These are phyloP conservation scores for Crithidia mellificae DNA, from an alignment of 208 protist species.

Conservation along the genomic window DNA sequence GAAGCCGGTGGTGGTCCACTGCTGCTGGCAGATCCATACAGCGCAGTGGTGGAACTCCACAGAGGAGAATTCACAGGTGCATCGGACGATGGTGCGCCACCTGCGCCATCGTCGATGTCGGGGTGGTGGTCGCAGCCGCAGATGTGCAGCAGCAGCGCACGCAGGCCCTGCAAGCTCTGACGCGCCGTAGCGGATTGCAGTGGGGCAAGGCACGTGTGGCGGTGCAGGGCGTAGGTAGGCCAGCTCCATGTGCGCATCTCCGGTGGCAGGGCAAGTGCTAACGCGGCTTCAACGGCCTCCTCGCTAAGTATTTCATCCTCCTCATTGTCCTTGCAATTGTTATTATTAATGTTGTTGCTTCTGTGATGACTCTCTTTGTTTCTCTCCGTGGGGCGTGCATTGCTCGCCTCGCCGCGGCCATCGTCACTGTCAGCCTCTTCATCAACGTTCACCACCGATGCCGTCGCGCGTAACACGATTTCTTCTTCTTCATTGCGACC, in stretches of 20 bases:
- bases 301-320: background rate
- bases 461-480: too few relatives aligned
- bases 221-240: conserved; percentile 1
- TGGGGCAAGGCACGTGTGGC: conserved; percentile 4
- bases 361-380: too few relatives aligned
- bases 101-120: background rate
- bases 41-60: too few relatives aligned
- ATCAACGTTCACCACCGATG: background rate
- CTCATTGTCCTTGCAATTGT: background rate
- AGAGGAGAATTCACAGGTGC: too few relatives aligned
- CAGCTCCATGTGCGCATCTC: conserved; percentile 2
- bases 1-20: background rate
- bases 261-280: background rate
- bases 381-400: too few relatives aligned
- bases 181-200: background rate
- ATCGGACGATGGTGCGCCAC: too few relatives aligned
- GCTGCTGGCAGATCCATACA: background rate
- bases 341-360: background rate
- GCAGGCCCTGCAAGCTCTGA: background rate
- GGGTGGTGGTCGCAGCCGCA: background rate
- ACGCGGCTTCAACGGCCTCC: background rate
- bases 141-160: conserved; percentile 2
- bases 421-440: background rate
- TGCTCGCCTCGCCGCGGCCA: background rate
- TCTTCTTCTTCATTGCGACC: too few relatives aligned